phyloP scores from a whole-genome alignment of 129 eudicot species.

The Ambrosia artemisiifolia region DNA sequence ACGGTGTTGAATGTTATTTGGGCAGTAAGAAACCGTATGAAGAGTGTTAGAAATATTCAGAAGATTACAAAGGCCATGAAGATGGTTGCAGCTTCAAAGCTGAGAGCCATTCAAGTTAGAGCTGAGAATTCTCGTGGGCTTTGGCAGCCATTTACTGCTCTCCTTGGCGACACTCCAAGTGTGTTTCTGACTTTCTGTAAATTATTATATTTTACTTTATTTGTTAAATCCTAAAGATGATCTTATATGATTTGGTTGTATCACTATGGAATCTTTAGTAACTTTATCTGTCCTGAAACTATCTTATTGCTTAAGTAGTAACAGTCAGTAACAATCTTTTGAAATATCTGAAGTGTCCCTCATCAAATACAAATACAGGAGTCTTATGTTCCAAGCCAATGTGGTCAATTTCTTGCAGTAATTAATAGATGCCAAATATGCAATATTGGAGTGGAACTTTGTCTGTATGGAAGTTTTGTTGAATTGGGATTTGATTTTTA shows the following conservation, averaged over 20 bases:
- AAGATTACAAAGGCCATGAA: conserved; percentile 99
- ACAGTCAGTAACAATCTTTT: too few relatives aligned
- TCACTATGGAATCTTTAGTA: neutral
- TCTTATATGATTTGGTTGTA: neutral
- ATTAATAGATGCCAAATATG: conserved; percentile 2
- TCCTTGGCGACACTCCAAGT: conserved; percentile 99
- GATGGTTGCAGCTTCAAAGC: conserved; percentile 99
- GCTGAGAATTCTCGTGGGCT: conserved; percentile 98
- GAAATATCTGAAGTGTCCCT: neutral
- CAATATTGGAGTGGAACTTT: neutral
- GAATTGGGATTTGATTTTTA: neutral
- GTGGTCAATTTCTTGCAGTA: neutral
- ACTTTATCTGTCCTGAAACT: neutral
- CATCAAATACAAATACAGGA: neutral
- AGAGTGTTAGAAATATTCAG: conserved; percentile 88
- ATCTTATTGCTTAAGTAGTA: neutral
- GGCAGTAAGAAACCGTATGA: conserved; percentile 95
- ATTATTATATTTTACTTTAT: too few relatives aligned
- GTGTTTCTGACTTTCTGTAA: too few relatives aligned
- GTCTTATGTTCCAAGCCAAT: neutral
- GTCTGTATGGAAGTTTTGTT: neutral
- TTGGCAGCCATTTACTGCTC: conserved; percentile 99
- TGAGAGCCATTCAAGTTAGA: conserved; percentile 83
- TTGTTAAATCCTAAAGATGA: too few relatives aligned
- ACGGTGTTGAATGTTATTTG: neutral